These are phyloP conservation scores for Tricholoma hemisulphureum DNA, from an alignment of 768 basidiomycete species.

Conservation along the genomic window DNA sequence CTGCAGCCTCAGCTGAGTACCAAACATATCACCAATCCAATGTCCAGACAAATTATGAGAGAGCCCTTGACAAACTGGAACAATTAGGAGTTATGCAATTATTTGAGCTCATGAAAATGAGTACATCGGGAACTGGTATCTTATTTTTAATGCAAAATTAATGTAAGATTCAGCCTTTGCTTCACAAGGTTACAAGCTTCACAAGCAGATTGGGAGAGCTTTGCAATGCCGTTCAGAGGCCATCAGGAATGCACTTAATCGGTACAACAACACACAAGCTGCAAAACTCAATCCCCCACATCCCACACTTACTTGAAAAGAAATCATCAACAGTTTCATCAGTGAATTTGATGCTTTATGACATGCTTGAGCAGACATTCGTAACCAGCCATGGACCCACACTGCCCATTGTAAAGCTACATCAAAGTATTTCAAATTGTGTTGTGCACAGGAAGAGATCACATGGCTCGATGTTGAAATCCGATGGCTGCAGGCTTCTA, in stretches of 20 bases:
- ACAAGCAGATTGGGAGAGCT: conserved; percentile 23
- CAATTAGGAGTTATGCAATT: conserved; percentile 15
- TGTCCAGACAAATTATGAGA: conserved; percentile 7
- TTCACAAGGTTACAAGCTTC: conserved; percentile 30
- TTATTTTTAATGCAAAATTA: too few relatives aligned
- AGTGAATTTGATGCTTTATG: conserved; percentile 23
- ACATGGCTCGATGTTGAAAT: conserved; percentile 22
- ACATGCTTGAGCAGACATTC: conserved; percentile 15
- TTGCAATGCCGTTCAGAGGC: conserved; percentile 20
- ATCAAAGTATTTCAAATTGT: conserved; percentile 18
- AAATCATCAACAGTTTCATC: conserved; percentile 23
- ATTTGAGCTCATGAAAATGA: conserved; percentile 23
- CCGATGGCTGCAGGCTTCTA: conserved; percentile 15
- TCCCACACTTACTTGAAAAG: conserved; percentile 20
- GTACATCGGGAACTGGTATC: conserved; percentile 22
- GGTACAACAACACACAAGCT: conserved; percentile 26
- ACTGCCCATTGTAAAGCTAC: conserved; percentile 14
- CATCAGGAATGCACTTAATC: conserved; percentile 17
- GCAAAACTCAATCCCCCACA: conserved; percentile 12
- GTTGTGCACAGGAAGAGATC: conserved; percentile 25
- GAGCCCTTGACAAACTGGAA: conserved; percentile 19
- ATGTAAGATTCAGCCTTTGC: too few relatives aligned
- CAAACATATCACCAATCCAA: not conserved
- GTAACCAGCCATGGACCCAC: conserved; percentile 14
- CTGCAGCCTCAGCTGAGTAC: not conserved